Evolutionary conservation across 2,329 filamentous ascomycete genomes (phyloP).

Genomic region (Paraconiothyrium brasiliense): DNA sequence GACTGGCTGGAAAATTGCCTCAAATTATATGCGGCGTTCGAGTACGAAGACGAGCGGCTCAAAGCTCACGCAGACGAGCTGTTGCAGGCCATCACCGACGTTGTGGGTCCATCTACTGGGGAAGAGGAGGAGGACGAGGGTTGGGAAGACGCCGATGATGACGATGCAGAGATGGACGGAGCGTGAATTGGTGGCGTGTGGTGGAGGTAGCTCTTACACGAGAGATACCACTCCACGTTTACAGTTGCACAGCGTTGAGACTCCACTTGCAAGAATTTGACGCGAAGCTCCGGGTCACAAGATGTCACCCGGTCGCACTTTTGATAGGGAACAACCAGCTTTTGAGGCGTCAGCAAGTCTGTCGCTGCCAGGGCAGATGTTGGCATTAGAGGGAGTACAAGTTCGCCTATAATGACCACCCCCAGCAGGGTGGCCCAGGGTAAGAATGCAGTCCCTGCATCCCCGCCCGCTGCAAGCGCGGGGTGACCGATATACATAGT

Average conservation of each 20-base stretch:
- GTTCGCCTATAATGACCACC: slow-evolving; percentile 1
- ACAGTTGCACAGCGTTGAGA: slow-evolving; percentile 7
- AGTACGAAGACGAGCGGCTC: slow-evolving; percentile 86
- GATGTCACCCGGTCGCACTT: neutral
- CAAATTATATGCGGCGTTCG: slow-evolving; percentile 77
- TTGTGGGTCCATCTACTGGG: slow-evolving; percentile 54
- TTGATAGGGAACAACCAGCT: neutral
- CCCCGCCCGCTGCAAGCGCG: neutral
- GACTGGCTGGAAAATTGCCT: slow-evolving; percentile 86
- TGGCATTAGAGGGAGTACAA: slow-evolving; percentile 4
- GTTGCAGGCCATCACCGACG: slow-evolving; percentile 59
- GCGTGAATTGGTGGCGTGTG: slow-evolving; percentile 34
- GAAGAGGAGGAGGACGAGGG: slow-evolving; percentile 54
- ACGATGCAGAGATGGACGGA: slow-evolving; percentile 50
- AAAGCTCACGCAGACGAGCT: slow-evolving; percentile 80
- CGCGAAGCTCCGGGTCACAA: neutral
- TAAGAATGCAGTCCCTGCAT: slow-evolving; percentile 17
- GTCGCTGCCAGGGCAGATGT: neutral
- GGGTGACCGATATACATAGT: slow-evolving; percentile 2
- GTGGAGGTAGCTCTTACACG: neutral
- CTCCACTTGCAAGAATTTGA: neutral
- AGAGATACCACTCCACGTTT: slow-evolving; percentile 5
- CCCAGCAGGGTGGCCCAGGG: slow-evolving; percentile 5
- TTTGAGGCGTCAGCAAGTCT: neutral
- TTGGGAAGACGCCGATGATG: slow-evolving; percentile 48